A percentile compares a stretch with the other conserved stretches of the same genome.
Conservation (phyloP, 805 yeast species). For the Candida chauliodis region DNA sequence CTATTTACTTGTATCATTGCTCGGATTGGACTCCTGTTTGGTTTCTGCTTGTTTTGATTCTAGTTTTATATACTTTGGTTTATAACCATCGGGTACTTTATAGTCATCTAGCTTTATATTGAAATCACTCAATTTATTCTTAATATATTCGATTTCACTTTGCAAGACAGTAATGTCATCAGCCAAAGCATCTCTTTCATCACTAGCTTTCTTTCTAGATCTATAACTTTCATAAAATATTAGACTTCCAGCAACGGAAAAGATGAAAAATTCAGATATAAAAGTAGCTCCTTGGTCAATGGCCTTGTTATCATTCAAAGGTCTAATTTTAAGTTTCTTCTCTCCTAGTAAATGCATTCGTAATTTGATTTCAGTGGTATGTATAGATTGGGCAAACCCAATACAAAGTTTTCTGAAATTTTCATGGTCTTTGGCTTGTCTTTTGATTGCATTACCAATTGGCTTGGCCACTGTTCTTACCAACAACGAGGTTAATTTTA, state of each 20-base stretch:
- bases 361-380: slow-evolving; percentile 58
- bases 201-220: slow-evolving; percentile 59
- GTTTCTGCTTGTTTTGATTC: slow-evolving; percentile 6
- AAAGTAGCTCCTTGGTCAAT: slow-evolving; percentile 79
- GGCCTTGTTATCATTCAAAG: slow-evolving; percentile 78
- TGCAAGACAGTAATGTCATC: slow-evolving; percentile 71
- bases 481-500: slow-evolving; percentile 67
- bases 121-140: slow-evolving; percentile 44
- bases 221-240: slow-evolving; percentile 70
- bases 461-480: slow-evolving; percentile 79
- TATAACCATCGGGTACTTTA: slow-evolving; percentile 34
- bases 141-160: slow-evolving; percentile 61
- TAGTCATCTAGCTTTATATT: slow-evolving; percentile 46
- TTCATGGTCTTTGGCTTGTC: slow-evolving; percentile 73
- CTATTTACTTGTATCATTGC: neutral
- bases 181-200: slow-evolving; percentile 60
- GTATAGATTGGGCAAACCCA: slow-evolving; percentile 66
- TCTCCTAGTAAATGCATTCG: slow-evolving; percentile 60
- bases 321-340: slow-evolving; percentile 55
- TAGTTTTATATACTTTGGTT: slow-evolving; percentile 15
- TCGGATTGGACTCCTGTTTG: too few relatives aligned
- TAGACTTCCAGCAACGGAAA: slow-evolving; percentile 75
- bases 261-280: slow-evolving; percentile 72
- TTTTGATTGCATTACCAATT: slow-evolving; percentile 64
- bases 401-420: slow-evolving; percentile 61